Evolutionary conservation across 2,329 filamentous ascomycete species (phyloP).

Genomic region (Stemphylium lycopersici): DNA sequence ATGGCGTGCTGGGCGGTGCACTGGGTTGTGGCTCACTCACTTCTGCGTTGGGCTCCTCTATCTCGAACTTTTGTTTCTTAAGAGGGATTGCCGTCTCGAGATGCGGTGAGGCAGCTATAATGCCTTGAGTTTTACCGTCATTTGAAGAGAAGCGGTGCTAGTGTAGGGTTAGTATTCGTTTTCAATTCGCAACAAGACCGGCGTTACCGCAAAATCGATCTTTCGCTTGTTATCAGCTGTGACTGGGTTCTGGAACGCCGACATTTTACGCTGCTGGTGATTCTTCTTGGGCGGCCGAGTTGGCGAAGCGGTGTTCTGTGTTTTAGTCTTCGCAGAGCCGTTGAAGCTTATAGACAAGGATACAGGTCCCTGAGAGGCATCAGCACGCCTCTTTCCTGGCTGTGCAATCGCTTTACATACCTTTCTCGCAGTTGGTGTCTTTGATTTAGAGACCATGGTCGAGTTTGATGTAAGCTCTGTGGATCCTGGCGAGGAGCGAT

Average conservation of each 20-base stretch:
- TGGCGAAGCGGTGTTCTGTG: background rate
- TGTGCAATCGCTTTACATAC: background rate
- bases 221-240: constrained; percentile 12
- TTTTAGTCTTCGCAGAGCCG: background rate
- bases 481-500: background rate
- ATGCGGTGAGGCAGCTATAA: background rate
- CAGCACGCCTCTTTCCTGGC: background rate
- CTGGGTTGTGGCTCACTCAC: background rate
- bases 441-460: constrained; percentile 5
- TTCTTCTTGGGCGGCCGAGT: background rate
- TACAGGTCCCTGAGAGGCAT: background rate
- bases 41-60: background rate
- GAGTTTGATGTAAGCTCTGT: background rate
- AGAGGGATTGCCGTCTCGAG: background rate
- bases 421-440: constrained; percentile 15
- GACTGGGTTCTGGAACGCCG: background rate
- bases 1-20: background rate
- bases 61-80: constrained; percentile 9
- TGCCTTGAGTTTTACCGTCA: background rate
- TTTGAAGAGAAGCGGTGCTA: background rate
- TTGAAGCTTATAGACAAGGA: background rate
- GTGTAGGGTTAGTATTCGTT: background rate
- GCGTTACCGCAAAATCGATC: constrained; percentile 12
- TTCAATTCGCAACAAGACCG: no score
- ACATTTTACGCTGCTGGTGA: background rate